Base-by-base conservation (phyloP, 192 early-diverging fungal species). In the Backusella macrospora region DNA sequence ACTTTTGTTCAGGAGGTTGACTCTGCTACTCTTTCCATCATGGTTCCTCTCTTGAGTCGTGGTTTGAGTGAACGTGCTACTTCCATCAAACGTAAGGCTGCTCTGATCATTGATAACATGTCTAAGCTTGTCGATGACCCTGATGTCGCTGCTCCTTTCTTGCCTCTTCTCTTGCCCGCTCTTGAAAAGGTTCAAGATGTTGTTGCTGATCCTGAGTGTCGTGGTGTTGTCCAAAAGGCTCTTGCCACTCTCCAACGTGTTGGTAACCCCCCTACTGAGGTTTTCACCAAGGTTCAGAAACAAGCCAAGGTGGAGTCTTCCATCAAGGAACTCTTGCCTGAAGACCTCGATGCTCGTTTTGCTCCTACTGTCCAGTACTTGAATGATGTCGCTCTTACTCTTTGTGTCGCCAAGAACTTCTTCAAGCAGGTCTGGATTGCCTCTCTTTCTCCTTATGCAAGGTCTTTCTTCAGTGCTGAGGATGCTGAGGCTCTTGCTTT, bases 91-190 rank as follows among this genome's bases (percentile, higher is more conserved):
- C 91, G 92, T 83, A 88, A 90, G 80, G 82, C 88, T 77, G 88
- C 89, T 71, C 86, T 93, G 73, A 93, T 95, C 81, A 92, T 95
- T 76, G 91, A 93, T 85, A 95, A 95, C 89, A 95, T 95, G 93
- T 93, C 90, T 84, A 95, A 93, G 86, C 88, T 95, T 70, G 92
- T 93, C 73, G 91, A 93, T 81, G 87, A 93, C 84, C 92, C 93
- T 63, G 84, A 87, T 77, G 89, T 92, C 70, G 90, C 91, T 64
- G 85, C 86, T 74, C 92, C 90, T 74, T 95, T 95, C 90, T 84
- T 95, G 82, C 91, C 91, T 73, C 80, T 86, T 70, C 84, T 95
- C 55, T 81, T 93, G 70, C 93, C 93, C 49, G 90, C 90, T 82
- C 80, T 95, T 75, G 89, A 93, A 68, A 86, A 91, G 75, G 89